Evolutionary conservation across 2,329 filamentous ascomycete species (phyloP).

Genomic region (Hymenoscyphus repandus): DNA sequence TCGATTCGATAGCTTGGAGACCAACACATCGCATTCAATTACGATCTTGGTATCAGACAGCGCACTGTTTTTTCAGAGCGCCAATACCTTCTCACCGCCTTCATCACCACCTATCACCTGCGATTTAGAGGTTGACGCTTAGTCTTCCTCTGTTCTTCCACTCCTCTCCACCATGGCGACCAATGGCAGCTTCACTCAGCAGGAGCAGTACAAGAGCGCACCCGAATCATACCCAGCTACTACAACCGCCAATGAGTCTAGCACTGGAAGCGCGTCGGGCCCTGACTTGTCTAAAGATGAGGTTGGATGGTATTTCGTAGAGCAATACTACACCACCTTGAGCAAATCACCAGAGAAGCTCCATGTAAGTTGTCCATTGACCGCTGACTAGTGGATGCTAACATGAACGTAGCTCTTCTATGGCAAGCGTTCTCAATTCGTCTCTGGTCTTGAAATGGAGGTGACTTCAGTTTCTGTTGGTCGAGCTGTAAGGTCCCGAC

Average conservation of each 20-base stretch:
- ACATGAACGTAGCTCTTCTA: conserved; percentile 68
- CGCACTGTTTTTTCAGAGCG: conserved; percentile 8
- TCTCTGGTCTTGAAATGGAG: conserved; percentile 87
- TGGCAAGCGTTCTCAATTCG: conserved; percentile 91
- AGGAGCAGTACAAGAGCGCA: conserved; percentile 31
- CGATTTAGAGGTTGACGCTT: conserved; percentile 20
- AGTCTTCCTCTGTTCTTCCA: conserved; percentile 18
- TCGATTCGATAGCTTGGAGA: conserved; percentile 21
- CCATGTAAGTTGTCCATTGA: conserved; percentile 49
- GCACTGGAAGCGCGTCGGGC: conserved; percentile 32
- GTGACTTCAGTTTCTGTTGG: conserved; percentile 81
- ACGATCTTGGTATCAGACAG: background rate
- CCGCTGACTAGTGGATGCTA: conserved; percentile 8
- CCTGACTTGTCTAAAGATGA: conserved; percentile 73
- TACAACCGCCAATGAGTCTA: conserved; percentile 25
- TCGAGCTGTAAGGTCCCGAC: conserved; percentile 61
- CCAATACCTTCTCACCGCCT: conserved; percentile 5
- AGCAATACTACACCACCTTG: conserved; percentile 97
- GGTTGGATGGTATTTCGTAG: conserved; percentile 98
- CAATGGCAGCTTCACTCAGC: conserved; percentile 32
- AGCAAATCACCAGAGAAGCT: conserved; percentile 93
- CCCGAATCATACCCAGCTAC: conserved; percentile 32
- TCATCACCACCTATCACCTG: conserved; percentile 8
- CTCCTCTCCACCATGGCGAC: conserved; percentile 26
- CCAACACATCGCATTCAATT: conserved; percentile 7